These are phyloP conservation scores for Teratosphaeria zuluensis DNA, from an alignment of 2,329 filamentous ascomycete genomes.

Conservation along the genomic window DNA sequence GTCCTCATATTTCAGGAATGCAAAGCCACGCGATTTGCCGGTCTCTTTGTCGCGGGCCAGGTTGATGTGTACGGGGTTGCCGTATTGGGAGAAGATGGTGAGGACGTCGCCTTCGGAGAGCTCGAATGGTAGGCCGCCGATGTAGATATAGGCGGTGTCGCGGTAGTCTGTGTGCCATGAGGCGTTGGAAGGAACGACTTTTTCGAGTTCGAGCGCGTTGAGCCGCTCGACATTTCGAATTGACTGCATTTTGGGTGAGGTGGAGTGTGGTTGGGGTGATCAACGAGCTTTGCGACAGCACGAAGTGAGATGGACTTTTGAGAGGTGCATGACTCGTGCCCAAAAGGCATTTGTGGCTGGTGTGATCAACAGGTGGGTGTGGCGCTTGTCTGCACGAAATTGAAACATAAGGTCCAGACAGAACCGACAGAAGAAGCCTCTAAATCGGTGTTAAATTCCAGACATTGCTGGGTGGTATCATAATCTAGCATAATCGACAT, in stretches of 20 bases:
- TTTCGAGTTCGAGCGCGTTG: slow-evolving; percentile 89
- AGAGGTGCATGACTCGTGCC: neutral
- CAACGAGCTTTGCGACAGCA: neutral
- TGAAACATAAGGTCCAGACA: too few species aligned
- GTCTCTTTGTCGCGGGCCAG: slow-evolving; percentile 91
- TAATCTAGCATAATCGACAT: neutral
- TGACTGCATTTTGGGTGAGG: slow-evolving; percentile 61
- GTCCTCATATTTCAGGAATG: slow-evolving; percentile 96
- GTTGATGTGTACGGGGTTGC: slow-evolving; percentile 88
- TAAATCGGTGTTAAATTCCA: neutral
- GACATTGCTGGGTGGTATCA: neutral
- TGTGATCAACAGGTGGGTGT: neutral
- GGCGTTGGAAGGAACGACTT: slow-evolving; percentile 72
- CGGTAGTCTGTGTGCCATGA: slow-evolving; percentile 98
- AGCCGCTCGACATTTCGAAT: slow-evolving; percentile 87
- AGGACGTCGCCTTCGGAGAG: slow-evolving; percentile 92
- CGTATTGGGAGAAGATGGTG: slow-evolving; percentile 94
- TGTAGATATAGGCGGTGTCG: slow-evolving; percentile 93
- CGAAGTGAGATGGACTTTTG: neutral
- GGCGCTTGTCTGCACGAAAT: too few species aligned
- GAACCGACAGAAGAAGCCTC: too few species aligned
- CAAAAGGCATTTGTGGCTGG: neutral
- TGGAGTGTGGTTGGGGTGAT: neutral
- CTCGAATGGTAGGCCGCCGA: slow-evolving; percentile 86
- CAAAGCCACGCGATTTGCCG: slow-evolving; percentile 88